A percentile compares a stretch with the other conserved stretches of the same genome.
phyloP scores from a whole-genome alignment of 2,329 filamentous ascomycete genomes.

The Samsoniella hepiali region DNA sequence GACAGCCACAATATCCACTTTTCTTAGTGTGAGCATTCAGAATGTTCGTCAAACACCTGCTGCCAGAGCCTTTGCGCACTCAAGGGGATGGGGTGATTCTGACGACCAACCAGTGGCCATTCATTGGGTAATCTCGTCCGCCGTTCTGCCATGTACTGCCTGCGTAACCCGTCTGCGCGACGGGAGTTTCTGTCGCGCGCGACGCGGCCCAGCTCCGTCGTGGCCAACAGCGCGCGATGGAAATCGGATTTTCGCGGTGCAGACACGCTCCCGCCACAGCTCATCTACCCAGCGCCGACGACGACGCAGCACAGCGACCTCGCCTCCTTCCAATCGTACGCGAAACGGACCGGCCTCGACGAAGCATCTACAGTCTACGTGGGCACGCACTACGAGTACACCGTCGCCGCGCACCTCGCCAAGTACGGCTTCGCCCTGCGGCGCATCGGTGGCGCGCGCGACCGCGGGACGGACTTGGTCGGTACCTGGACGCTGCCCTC shows the following conservation, averaged over 20 bases:
- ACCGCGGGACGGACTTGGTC: constrained; percentile 71
- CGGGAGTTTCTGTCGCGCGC: neutral
- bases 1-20: too few relatives aligned
- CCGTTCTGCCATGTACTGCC: neutral
- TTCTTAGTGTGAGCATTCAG: too few relatives aligned
- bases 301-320: constrained; percentile 59
- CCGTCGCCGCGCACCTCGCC: constrained; percentile 52
- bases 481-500: constrained; percentile 64
- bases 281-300: constrained; percentile 45
- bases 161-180: constrained; percentile 1
- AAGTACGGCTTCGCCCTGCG: constrained; percentile 61
- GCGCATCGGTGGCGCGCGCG: constrained; percentile 63
- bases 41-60: too few relatives aligned
- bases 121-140: neutral
- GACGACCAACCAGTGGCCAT: too few relatives aligned
- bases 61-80: too few relatives aligned
- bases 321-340: constrained; percentile 62
- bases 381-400: constrained; percentile 78
- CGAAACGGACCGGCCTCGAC: constrained; percentile 53
- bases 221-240: neutral
- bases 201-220: neutral
- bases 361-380: constrained; percentile 58
- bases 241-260: neutral
- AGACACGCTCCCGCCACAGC: neutral
- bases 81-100: too few relatives aligned